Percentiles rank a stretch among this genome's conserved stretches.
phyloP scores from a whole-genome alignment of 2,329 filamentous ascomycete species.

The Arthrocladium fulminans region DNA sequence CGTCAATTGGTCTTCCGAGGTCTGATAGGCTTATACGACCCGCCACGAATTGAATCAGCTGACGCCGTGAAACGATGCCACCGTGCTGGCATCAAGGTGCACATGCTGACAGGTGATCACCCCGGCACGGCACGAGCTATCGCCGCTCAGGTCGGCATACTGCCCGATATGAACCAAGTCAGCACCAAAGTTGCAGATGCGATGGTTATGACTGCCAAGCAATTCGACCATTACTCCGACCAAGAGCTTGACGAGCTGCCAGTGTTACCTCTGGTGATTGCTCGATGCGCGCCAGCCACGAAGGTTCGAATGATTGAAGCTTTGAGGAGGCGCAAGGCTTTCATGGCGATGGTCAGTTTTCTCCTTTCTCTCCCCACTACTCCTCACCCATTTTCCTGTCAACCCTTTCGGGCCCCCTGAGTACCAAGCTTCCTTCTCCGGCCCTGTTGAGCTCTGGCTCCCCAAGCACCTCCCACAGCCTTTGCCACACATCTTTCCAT shows the following conservation, averaged over 20 bases:
- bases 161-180: slow-evolving; percentile 53
- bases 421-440: too few species aligned
- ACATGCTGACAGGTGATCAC: slow-evolving; percentile 73
- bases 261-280: slow-evolving; percentile 48
- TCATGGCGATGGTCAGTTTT: slow-evolving; percentile 58
- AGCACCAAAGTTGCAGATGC: slow-evolving; percentile 52
- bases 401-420: too few species aligned
- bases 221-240: slow-evolving; percentile 65
- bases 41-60: slow-evolving; percentile 66
- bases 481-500: background rate
- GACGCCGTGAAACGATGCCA: slow-evolving; percentile 58
- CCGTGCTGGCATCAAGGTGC: slow-evolving; percentile 61
- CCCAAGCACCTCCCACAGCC: too few species aligned
- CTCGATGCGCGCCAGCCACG: slow-evolving; percentile 49
- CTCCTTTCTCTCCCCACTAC: background rate
- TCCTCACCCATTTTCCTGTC: background rate
- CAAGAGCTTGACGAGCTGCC: slow-evolving; percentile 54
- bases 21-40: slow-evolving; percentile 72
- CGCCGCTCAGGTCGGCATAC: slow-evolving; percentile 65
- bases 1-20: slow-evolving; percentile 60
- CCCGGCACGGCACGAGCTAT: slow-evolving; percentile 67
- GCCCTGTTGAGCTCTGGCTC: too few species aligned
- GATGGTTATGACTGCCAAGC: slow-evolving; percentile 60
- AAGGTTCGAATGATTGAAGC: slow-evolving; percentile 82
- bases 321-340: slow-evolving; percentile 49